phyloP scores from a whole-genome alignment of 2,329 filamentous ascomycete species.

The Ramularia endophylla region DNA sequence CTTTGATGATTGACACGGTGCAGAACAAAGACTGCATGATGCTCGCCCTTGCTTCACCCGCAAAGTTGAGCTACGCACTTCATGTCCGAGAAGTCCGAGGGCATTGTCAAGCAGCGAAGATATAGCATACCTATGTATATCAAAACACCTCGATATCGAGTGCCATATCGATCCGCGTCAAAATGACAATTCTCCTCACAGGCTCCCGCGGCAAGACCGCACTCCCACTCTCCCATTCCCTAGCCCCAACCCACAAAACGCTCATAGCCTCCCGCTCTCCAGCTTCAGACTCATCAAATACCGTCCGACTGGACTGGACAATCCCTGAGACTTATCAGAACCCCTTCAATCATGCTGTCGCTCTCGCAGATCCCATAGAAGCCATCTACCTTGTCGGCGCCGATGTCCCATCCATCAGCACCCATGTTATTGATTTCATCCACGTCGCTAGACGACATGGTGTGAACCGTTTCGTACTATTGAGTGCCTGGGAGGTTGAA shows the following conservation, averaged over 20 bases:
- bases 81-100: no score
- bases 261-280: no score
- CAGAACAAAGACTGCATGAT: no score
- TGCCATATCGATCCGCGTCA: no score
- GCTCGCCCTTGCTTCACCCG: no score
- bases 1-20: no score
- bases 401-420: constrained; percentile 28
- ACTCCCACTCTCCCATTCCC: constrained; percentile 7
- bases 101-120: no score
- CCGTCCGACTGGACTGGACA: constrained; percentile 40
- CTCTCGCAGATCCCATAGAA: constrained; percentile 22
- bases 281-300: constrained; percentile 9
- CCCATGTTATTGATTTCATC: constrained; percentile 38
- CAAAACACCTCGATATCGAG: no score
- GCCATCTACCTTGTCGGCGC: constrained; percentile 41
- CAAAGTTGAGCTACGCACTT: no score
- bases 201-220: constrained; percentile 18
- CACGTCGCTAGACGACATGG: constrained; percentile 35
- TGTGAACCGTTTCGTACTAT: constrained; percentile 42
- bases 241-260: constrained; percentile 7
- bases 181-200: constrained; percentile 19
- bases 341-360: constrained; percentile 25
- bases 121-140: no score
- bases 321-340: constrained; percentile 37
- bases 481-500: constrained; percentile 21